These are phyloP conservation scores for Stagonosporopsis cucurbitacearum DNA, from an alignment of 2,329 filamentous ascomycete species.

Conservation along the genomic window DNA sequence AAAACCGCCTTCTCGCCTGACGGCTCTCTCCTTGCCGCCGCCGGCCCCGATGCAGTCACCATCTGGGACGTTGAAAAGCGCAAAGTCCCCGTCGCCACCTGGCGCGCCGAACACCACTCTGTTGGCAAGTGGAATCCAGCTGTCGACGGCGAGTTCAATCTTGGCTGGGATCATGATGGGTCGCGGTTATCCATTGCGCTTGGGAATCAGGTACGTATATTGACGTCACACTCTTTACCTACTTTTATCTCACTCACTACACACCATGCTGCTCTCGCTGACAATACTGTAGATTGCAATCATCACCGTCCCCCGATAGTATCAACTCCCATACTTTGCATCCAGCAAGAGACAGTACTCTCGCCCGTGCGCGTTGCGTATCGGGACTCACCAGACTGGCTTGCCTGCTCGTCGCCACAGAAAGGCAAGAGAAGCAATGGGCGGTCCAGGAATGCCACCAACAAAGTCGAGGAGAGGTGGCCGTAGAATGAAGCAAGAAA, in stretches of 20 bases:
- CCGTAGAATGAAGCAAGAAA: no score
- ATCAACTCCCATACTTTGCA: no score
- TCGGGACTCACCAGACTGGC: no score
- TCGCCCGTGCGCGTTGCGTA: no score
- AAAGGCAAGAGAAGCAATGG: no score
- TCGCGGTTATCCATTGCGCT: slow-evolving; percentile 47
- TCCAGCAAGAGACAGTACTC: no score
- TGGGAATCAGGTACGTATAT: slow-evolving; percentile 47
- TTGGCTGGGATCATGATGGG: slow-evolving; percentile 50
- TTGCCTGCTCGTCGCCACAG: no score
- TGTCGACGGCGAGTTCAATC: slow-evolving; percentile 44
- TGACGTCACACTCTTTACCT: no score
- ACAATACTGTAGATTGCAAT: background rate
- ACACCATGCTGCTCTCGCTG: background rate
- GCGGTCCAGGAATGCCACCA: no score
- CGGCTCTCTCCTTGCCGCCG: slow-evolving; percentile 53
- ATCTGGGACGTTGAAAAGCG: slow-evolving; percentile 52
- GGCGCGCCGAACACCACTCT: slow-evolving; percentile 40
- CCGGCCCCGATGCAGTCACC: slow-evolving; percentile 52
- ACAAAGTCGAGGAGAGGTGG: no score
- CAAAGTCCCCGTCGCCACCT: slow-evolving; percentile 45
- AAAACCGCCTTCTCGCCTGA: slow-evolving; percentile 55
- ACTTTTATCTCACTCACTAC: background rate
- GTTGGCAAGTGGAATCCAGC: slow-evolving; percentile 41
- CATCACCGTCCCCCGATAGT: slow-evolving; percentile 1